Percentiles rank a stretch among this genome's conserved stretches.
Conservation (phyloP, 2,329 filamentous ascomycete species). For the Nigrospora oryzae region DNA sequence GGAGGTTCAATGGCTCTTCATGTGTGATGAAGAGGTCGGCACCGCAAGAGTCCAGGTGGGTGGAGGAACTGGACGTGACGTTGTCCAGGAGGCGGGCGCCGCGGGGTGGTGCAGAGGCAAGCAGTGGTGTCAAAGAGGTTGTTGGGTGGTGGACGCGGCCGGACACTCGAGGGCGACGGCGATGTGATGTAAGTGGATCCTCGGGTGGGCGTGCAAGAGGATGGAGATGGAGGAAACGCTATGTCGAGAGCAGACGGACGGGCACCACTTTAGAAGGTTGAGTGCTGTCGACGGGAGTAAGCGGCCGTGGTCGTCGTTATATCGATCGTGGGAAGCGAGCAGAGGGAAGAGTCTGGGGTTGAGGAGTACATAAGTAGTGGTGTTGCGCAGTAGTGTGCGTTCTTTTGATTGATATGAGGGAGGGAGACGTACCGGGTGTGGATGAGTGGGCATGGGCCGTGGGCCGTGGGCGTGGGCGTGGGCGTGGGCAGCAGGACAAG, state of each 20-base stretch:
- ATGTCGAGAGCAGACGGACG: too few species aligned
- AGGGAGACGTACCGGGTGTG: background rate
- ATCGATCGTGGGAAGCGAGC: background rate
- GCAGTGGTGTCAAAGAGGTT: background rate
- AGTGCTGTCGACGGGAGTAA: constrained; percentile 5
- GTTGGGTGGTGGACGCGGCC: too few species aligned
- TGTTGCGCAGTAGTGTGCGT: constrained; percentile 2
- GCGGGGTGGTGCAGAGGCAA: background rate
- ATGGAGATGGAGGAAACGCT: too few species aligned
- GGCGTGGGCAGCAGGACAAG: constrained; percentile 2
- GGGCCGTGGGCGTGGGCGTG: background rate
- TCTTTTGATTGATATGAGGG: constrained; percentile 6
- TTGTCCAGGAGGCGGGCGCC: background rate
- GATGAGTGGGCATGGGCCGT: background rate
- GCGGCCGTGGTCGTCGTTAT: background rate
- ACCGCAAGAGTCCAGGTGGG: constrained; percentile 1
- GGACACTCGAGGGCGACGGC: too few species aligned
- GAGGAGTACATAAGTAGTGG: constrained; percentile 20
- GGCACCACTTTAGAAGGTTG: background rate
- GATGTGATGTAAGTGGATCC: background rate
- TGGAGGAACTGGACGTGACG: background rate
- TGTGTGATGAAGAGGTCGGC: constrained; percentile 1
- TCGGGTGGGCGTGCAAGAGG: background rate
- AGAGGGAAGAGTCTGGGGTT: constrained; percentile 7
- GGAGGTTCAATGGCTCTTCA: constrained; percentile 1